Conservation (phyloP, 768 basidiomycete genomes). For the Lactarius evosmus region DNA sequence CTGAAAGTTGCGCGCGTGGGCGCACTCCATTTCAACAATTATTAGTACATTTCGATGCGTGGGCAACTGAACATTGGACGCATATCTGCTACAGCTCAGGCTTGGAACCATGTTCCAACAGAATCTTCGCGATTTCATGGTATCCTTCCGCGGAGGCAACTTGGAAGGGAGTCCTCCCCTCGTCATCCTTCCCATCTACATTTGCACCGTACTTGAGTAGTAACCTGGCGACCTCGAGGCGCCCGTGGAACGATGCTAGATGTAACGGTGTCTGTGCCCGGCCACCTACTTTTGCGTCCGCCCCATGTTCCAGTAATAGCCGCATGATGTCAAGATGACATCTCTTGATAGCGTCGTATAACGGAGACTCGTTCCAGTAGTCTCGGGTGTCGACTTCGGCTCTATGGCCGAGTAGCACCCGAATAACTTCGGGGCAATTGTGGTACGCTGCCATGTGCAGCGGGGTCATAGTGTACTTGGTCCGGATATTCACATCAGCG, state of each 20-base stretch:
- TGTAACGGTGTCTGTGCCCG: background rate
- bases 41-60: too few relatives aligned
- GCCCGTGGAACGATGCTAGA: background rate
- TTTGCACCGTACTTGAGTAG: too few relatives aligned
- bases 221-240: background rate
- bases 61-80: too few relatives aligned
- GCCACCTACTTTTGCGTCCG: background rate
- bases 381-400: background rate
- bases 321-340: too few relatives aligned
- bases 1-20: too few relatives aligned
- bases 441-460: background rate
- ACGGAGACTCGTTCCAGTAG: background rate
- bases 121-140: too few relatives aligned
- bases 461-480: background rate
- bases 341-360: background rate
- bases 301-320: background rate
- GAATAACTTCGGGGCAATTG: background rate
- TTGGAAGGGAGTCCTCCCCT: background rate
- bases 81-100: too few relatives aligned
- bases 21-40: too few relatives aligned
- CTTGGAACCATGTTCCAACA: too few relatives aligned
- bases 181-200: too few relatives aligned
- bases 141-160: background rate
- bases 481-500: too few relatives aligned
- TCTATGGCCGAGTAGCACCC: background rate